Evolutionary conservation across 129 eudicot genomes (phyloP), one percentile per base, ranked within the genome.

Genomic region (Saposhnikovia divaricata): DNA sequence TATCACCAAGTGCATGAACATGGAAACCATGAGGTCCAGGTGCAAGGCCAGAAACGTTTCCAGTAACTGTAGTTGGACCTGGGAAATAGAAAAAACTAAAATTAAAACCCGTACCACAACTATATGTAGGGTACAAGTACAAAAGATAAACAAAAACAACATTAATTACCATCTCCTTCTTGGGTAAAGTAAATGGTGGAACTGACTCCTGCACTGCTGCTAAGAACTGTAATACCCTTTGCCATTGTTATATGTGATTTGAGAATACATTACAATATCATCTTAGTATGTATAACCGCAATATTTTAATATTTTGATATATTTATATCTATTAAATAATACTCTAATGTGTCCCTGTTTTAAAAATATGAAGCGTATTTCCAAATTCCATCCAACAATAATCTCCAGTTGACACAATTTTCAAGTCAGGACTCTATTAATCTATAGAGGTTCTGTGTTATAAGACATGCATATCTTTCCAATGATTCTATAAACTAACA

Each of bases 1-100:
- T 94, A 92, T 94, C 98, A 86, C 97, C 98, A 86, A 94, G 97
- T 63, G 97, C 93, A 81, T 94, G 98, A 68, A 91, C 96, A 80
- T 94, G 98, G 82, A 94, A 94, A 75, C 96, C 98, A 80, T 94
- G 98, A 61, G 83, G 91, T 74, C 98, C 98, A 73, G 97, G 92
- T 80, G 82, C 84, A 28, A 94, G 97, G 86, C 98, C 96, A 77
- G 89, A 85, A 82, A 94, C 78, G 44, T 76, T 89, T 80, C 92
- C 98, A 19, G 89, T 90, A 34, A 94, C 96, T 73, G 93, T 90
- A 15, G 98, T 94, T 65, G 98, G 89, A 81, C 89, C 97, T 94
- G 83, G 44, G 75, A 70, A 80, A 83, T 43, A 12, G 18, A 69
- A 69, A 43, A 75, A 81, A 13, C 61, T 51, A 85, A 25, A n/a